phyloP scores from a whole-genome alignment of 208 protist genomes.

The Porcisia hertigi region DNA sequence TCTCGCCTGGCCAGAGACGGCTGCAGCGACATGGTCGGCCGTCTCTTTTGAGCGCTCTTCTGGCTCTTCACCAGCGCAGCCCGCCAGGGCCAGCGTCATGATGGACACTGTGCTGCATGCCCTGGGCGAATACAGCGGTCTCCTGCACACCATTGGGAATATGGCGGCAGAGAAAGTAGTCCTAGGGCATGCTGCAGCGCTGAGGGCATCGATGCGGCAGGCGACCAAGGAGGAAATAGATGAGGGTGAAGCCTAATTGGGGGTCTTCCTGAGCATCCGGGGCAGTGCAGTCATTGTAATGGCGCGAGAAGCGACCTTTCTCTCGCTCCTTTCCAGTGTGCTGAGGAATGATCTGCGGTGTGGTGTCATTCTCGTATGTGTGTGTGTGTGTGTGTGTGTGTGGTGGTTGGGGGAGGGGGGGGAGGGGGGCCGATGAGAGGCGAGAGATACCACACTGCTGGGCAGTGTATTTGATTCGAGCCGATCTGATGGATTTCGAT shows the following conservation, averaged over 20 bases:
- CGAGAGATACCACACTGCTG: too few species aligned
- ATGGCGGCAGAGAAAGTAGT: constrained; percentile 36
- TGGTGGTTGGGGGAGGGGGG: too few species aligned
- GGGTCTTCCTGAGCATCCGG: background rate
- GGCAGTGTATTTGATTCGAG: too few species aligned
- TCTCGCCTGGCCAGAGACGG: constrained; percentile 3
- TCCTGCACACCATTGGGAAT: constrained; percentile 72
- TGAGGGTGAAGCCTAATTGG: background rate
- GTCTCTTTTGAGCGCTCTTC: background rate
- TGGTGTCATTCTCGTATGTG: background rate
- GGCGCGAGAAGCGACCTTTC: background rate
- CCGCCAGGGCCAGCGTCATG: background rate
- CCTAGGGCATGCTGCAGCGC: constrained; percentile 39
- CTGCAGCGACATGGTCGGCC: constrained; percentile 2
- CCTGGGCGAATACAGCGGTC: constrained; percentile 54
- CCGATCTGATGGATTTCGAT: too few species aligned
- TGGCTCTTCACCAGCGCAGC: background rate
- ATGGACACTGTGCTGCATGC: constrained; percentile 42
- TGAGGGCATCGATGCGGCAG: constrained; percentile 37
- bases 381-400: too few species aligned
- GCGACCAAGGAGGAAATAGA: background rate
- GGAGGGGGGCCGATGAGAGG: too few species aligned
- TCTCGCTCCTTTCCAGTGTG: background rate
- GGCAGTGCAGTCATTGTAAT: background rate
- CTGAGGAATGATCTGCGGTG: background rate